Evolutionary conservation across 208 protist genomes (phyloP).

Genomic region (Leishmania lainsoni): DNA sequence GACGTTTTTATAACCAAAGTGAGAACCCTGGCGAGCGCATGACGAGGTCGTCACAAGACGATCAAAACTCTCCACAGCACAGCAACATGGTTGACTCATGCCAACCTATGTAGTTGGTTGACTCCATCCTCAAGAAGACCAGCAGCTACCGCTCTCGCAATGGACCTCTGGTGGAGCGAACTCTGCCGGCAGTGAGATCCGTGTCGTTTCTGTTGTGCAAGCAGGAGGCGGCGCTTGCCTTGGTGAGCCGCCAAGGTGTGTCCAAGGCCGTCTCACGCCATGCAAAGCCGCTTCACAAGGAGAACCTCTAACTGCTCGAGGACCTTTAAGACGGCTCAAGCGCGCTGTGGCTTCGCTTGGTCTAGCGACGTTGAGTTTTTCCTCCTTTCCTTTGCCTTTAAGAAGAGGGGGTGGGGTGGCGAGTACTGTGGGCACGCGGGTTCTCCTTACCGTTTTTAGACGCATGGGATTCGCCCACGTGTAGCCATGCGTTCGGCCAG

Average conservation of each 20-base stretch:
- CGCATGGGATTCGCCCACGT: no score
- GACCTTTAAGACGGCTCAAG: not conserved
- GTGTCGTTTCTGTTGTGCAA: slow-evolving; percentile 28
- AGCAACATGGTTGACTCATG: not conserved
- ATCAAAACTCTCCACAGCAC: not conserved
- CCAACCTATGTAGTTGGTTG: not conserved
- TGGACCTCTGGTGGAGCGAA: slow-evolving; percentile 2
- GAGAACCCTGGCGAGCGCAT: not conserved
- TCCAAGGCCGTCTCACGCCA: slow-evolving; percentile 18
- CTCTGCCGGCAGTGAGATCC: slow-evolving; percentile 4
- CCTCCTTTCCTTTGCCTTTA: no score
- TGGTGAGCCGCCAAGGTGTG: slow-evolving; percentile 25
- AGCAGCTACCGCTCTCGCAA: slow-evolving; percentile 23
- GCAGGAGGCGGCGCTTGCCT: slow-evolving; percentile 20
- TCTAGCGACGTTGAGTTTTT: not conserved
- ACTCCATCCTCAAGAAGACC: slow-evolving; percentile 22
- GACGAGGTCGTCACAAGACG: not conserved
- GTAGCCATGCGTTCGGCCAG: no score
- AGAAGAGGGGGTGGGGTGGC: no score
- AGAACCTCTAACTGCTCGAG: not conserved
- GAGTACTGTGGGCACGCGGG: no score
- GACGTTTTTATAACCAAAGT: not conserved
- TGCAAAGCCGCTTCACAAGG: not conserved
- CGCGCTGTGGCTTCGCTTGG: not conserved
- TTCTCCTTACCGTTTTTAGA: no score